Evolutionary conservation across 2,329 filamentous ascomycete species (phyloP).

Genomic region (Lachnellula cervina): DNA sequence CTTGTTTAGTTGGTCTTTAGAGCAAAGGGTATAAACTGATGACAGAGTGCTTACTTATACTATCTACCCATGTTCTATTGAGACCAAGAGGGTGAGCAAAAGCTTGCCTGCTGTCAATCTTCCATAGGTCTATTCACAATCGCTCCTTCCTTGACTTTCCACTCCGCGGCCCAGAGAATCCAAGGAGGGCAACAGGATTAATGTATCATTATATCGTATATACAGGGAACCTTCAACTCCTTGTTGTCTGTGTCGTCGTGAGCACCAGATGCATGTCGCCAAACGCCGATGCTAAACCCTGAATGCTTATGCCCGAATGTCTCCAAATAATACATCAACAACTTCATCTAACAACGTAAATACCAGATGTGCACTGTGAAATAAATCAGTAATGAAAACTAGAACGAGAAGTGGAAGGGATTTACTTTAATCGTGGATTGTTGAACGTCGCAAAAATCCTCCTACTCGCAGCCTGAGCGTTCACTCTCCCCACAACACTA

Average conservation of each 20-base stretch:
- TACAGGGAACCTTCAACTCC: conserved; percentile 1
- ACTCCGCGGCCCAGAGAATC: not conserved
- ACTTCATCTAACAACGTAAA: conserved; percentile 35
- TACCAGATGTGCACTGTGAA: conserved; percentile 30
- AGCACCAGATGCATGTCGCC: conserved; percentile 4
- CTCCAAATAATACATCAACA: conserved; percentile 32
- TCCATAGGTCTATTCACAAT: too few species aligned
- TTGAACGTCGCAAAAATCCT: conserved; percentile 89
- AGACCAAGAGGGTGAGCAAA: too few species aligned
- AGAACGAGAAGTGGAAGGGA: conserved; percentile 23
- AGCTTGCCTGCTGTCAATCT: too few species aligned
- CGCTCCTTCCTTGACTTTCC: too few species aligned
- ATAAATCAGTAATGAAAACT: conserved; percentile 8
- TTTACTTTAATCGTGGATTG: conserved; percentile 83
- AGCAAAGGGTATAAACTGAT: too few species aligned
- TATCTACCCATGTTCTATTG: too few species aligned
- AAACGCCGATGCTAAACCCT: conserved; percentile 26
- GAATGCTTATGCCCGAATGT: conserved; percentile 22
- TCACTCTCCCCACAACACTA: conserved; percentile 86
- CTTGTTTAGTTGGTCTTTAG: too few species aligned
- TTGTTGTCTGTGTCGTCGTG: not conserved
- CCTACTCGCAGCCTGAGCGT: conserved; percentile 84
- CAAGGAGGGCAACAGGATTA: not conserved
- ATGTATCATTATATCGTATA: not conserved
- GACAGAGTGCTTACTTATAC: too few species aligned